Conservation (phyloP, 1,139 yeast genomes). For the Wickerhamomyces sp. region DNA sequence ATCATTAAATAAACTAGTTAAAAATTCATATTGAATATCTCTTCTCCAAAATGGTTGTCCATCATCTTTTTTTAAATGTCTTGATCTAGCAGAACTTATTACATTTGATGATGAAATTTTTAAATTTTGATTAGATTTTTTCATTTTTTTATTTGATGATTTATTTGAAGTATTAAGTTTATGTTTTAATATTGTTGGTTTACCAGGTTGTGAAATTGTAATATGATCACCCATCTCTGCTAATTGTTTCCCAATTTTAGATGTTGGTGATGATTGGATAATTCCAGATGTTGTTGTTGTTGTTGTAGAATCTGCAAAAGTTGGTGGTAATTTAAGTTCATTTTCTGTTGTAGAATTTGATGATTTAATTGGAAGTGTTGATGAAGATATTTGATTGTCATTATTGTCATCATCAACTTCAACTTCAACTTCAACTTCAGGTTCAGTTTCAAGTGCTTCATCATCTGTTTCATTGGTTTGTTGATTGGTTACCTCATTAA, state of each 20-base stretch:
- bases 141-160: background rate
- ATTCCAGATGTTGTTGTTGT: background rate
- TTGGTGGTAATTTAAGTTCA: background rate
- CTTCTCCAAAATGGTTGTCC: constrained; percentile 90
- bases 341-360: background rate
- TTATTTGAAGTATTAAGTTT: background rate
- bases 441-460: too few species aligned
- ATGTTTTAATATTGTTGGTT: constrained; percentile 1
- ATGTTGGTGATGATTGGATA: background rate
- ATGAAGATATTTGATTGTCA: too few species aligned
- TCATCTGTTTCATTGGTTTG: too few species aligned
- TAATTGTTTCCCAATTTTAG: background rate
- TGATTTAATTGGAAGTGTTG: too few species aligned
- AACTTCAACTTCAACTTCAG: too few species aligned
- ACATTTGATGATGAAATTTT: constrained; percentile 10
- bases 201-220: background rate
- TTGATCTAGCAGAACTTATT: constrained; percentile 35
- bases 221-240: background rate
- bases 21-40: constrained; percentile 83
- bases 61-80: constrained; percentile 81
- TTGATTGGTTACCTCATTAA: background rate
- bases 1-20: constrained; percentile 61
- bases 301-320: background rate
- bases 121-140: background rate
- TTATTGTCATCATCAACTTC: too few species aligned